Percentiles rank a stretch among this genome's conserved stretches.
Conservation (phyloP, 106 monocot genomes). For the Dioscorea alata region DNA sequence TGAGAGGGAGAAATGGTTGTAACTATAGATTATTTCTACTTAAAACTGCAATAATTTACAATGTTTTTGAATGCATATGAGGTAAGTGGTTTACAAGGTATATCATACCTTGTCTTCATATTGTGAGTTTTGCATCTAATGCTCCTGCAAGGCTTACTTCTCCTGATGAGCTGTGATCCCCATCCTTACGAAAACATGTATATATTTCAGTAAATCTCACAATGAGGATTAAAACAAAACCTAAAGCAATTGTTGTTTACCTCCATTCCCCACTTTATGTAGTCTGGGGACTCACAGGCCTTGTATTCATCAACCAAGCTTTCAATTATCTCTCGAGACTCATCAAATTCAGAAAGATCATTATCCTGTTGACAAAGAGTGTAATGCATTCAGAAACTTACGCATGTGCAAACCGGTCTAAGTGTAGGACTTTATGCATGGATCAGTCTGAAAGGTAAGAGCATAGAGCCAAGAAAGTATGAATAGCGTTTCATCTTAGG, state of each 20-base stretch:
- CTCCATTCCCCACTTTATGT: constrained; percentile 99
- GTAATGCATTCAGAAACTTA: neutral
- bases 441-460: too few relatives aligned
- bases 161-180: constrained; percentile 26
- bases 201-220: neutral
- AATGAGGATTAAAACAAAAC: neutral
- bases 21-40: too few relatives aligned
- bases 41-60: too few relatives aligned
- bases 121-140: constrained; percentile 57
- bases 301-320: constrained; percentile 95
- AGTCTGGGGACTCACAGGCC: constrained; percentile 97
- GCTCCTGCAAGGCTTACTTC: constrained; percentile 57
- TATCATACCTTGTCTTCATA: constrained; percentile 28
- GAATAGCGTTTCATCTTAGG: too few relatives aligned
- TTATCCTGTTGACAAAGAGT: constrained; percentile 67
- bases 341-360: constrained; percentile 98
- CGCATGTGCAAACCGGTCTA: too few relatives aligned
- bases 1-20: too few relatives aligned
- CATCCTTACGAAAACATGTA: constrained; percentile 29
- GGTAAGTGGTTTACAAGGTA: too few relatives aligned
- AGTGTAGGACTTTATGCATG: too few relatives aligned
- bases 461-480: too few relatives aligned
- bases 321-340: constrained; percentile 90
- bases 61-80: too few relatives aligned
- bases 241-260: constrained; percentile 19